Base-by-base conservation (phyloP, 177 flowering plant genomes). In the Telopea speciosissima region DNA sequence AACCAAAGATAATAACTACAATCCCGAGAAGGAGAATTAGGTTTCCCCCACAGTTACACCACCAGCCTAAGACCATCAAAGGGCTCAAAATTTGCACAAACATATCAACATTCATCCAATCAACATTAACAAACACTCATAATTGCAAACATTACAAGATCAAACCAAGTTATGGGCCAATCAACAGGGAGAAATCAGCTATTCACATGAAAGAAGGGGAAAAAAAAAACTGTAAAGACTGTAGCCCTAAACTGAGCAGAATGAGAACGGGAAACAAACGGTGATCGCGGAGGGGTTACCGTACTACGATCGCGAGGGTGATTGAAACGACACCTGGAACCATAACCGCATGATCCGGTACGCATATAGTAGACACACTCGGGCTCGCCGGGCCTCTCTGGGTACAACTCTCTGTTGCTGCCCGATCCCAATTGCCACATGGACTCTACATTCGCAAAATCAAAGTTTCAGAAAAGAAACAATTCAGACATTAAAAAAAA, bases 321-420 rank as follows among this genome's bases (percentile, higher is more conserved):
- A 78, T 89, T 89, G 74, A 79, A 90, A 1, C 94, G 87, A 77
- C 97, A 92, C 74, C 89, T 77, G 71, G 75, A 69, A 23, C 96
- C 97, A 33, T 83, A 92, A 8, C 91, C 89, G 60, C 96, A 92
- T 54, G 73, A 78, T 69, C 97, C 97, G 2, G 92, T 92, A n/a
- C 89, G 82, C 89, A 92, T 84, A 58, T 86, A 92, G 78, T 85
- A 89, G 21, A 73, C 80, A 66, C 97, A 92, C 68, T 88, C 87
- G 6, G 89, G 73, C 76, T 81, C 87, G 25, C 91, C 92, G 4
- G 81, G 86, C 21, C 96, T 82, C 81, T 88, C 91, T 23, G 97
- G 97, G 71, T 85, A 92, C 31, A 81, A 70, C 58, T 87, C 90
- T 67, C 76, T 66, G 65, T 75, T 65, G 63, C 83, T 64, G 25